Evolutionary conservation across 441 rosid species (phyloP), one percentile per base, ranked within the genome.

Genomic region (Eruca vesicaria): DNA sequence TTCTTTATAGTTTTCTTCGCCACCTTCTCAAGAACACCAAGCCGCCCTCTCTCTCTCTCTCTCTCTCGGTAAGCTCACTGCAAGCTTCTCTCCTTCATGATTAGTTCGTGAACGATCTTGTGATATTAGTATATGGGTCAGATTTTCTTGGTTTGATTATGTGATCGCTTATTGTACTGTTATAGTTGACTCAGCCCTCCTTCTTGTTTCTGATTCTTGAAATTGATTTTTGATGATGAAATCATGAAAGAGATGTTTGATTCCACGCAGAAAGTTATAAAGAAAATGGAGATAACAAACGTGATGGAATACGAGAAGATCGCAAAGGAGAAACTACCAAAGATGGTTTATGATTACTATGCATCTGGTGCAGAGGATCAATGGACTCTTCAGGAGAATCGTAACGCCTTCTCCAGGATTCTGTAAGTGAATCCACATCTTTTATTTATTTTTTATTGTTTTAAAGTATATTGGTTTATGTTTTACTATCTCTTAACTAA

Each of bases 291-390:
- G 91, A 89, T 95, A 66, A 95, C 99, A 4, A 95, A 95, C 76
- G 95, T 91, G 14, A 80, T 73, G 79, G 99, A 94, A 75, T 94
- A 89, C 55, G 86, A 96, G 74, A 87, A 85, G 78, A 87, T 96
- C 29, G 99, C 99, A 5, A 93, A 83, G 87, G 81, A 86, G 86
- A 96, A 91, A 63, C 63, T 96, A 79, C 99, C 99, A 3, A 93
- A 96, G 90, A 90, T 96, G 98, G 87, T 89, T 56, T 95, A 81
- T 74, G 99, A 95, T 89, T 95, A 91, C 78, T 93, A 90, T 80
- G 94, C 95, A 15, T 91, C 98, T 2, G 99, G 99, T 23, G 97
- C 97, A 15, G 99, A 95, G 75, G 98, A 93, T 80, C 94, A 95
- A 73, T 95, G 98, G 99, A 87, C 94, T 66, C 97, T 95, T 63